A percentile compares a stretch with the other conserved stretches of the same genome.
phyloP scores from a whole-genome alignment of 192 early-diverging fungal species.

The Backusella luteola region DNA sequence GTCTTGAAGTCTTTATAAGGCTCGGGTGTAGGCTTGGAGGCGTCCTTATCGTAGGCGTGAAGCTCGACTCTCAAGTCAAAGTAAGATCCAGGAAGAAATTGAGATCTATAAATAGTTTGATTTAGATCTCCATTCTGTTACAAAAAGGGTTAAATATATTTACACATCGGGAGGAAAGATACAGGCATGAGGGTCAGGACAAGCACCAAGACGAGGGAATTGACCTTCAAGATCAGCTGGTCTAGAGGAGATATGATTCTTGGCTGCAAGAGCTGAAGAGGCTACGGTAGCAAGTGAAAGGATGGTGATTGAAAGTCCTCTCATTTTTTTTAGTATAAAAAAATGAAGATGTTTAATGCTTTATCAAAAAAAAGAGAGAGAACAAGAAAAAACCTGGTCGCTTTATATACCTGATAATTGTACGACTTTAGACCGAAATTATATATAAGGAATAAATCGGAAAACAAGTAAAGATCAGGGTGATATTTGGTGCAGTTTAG shows the following conservation, averaged over 20 bases:
- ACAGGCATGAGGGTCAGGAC: constrained; percentile 44
- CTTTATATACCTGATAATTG: neutral
- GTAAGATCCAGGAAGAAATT: constrained; percentile 54
- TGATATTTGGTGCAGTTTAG: neutral
- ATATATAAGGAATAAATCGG: neutral
- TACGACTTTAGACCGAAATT: neutral
- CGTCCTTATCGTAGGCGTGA: constrained; percentile 47
- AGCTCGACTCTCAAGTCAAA: constrained; percentile 65
- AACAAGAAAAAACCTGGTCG: neutral
- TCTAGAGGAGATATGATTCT: neutral
- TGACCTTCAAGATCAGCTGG: constrained; percentile 41
- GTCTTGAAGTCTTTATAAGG: constrained; percentile 41
- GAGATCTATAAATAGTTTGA: constrained; percentile 31
- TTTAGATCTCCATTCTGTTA: neutral
- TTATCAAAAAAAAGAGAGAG: neutral
- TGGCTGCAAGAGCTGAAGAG: constrained; percentile 13
- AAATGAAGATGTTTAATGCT: neutral
- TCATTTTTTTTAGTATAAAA: constrained; percentile 6
- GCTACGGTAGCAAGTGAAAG: constrained; percentile 10
- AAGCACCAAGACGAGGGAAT: constrained; percentile 48
- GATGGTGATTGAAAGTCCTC: neutral
- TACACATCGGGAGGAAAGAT: constrained; percentile 50
- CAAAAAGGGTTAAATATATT: neutral
- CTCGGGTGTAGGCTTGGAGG: constrained; percentile 36
- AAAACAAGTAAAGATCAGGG: neutral